Evolutionary conservation across 441 rosid species (phyloP).

Genomic region (Manihot esculenta): DNA sequence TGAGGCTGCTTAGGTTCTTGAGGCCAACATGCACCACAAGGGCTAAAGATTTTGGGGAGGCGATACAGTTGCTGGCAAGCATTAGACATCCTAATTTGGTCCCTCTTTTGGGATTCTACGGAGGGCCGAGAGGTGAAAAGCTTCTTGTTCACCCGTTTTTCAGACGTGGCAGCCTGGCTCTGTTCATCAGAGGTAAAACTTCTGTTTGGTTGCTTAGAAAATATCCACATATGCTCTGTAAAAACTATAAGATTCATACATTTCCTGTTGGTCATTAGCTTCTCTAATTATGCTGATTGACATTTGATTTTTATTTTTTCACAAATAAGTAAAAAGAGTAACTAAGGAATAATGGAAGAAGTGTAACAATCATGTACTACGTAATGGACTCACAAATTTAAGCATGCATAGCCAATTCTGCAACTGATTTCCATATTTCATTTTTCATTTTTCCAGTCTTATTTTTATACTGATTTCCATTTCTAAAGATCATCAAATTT

Average conservation of each 20-base stretch:
- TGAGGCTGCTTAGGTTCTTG: conserved; percentile 74
- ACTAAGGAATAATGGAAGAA: not conserved
- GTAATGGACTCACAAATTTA: no score
- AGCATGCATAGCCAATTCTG: no score
- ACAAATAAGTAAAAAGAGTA: no score
- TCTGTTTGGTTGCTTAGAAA: conserved; percentile 26
- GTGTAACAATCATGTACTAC: no score
- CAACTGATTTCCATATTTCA: no score
- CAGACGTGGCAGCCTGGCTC: conserved; percentile 59
- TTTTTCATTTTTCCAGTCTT: not conserved
- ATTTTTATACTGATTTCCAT: no score
- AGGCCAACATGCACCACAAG: conserved; percentile 67
- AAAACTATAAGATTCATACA: not conserved
- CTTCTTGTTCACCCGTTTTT: conserved; percentile 81
- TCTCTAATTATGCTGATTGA: not conserved
- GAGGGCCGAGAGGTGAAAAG: conserved; percentile 85
- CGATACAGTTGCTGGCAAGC: conserved; percentile 54
- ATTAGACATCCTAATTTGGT: conserved; percentile 77
- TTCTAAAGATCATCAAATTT: not conserved
- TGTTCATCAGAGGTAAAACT: conserved; percentile 63
- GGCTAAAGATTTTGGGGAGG: conserved; percentile 46
- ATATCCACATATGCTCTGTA: conserved; percentile 1
- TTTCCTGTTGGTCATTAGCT: not conserved
- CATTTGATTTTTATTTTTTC: no score
- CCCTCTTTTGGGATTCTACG: conserved; percentile 82